Evolutionary conservation across 441 rosid genomes (phyloP), one percentile per base, ranked within the genome.

Genomic region (Gossypium davidsonii): DNA sequence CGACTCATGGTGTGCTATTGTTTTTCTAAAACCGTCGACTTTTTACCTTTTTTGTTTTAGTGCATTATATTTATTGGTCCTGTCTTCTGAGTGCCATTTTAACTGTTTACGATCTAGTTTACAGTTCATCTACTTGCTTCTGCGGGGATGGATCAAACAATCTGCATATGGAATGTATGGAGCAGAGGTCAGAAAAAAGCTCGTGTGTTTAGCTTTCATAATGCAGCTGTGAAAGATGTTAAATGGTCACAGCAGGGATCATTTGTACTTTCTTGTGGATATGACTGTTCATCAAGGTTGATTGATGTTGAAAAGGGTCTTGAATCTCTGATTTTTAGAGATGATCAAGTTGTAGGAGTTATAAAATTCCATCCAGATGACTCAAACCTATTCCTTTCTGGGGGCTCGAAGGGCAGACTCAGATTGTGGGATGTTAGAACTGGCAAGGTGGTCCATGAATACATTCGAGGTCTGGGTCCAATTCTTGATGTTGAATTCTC

Each of bases 71-170:
- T 18, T 51, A 2, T 53, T 37, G 55, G 26, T 15, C 26, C 9
- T 1, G 31, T 28, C 60, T 51, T 52, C 17, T 28, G 25, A 4
- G 23, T 67, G 25, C 58, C 59, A 8, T 20, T 68, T 67, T 52
- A 51, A 68, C 60, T 28, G 26, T 28, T 28, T 51, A 28, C 39
- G 10, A 44, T 15, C 17, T 51, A 26, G 60, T 87, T 46, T 87
- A 78, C 94, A 89, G 97, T 86, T 85, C 92, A 90, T 76, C 95
- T 92, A 78, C 96, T 92, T 82, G 96, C 96, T 77, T 92, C 94
- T 75, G 92, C 91, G 73, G 96, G 96, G 57, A 82, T 91, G 77
- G 96, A 92, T 82, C 88, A 83, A 61, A 75, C 83, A 51, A 78
- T 82, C 74, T 83, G 82, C 80, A 79, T 89, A 74, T 92, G 97